phyloP scores from a whole-genome alignment of 2,329 filamentous ascomycete species.

The Verticillium albo-atrum region DNA sequence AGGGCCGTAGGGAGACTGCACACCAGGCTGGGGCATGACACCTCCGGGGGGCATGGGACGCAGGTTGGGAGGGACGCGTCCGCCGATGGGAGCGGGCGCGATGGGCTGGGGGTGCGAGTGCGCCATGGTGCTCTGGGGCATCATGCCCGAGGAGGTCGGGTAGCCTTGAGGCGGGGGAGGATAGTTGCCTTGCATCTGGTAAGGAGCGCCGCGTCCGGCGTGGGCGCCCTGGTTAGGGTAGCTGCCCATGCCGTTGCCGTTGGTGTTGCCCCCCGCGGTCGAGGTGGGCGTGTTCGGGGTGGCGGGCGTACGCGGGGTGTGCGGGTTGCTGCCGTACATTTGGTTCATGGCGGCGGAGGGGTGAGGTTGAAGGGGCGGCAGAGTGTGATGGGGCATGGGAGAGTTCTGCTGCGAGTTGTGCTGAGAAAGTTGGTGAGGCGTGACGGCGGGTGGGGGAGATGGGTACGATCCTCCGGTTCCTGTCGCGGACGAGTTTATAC shows the following conservation, averaged over 20 bases:
- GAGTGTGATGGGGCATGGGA: slow-evolving; percentile 38
- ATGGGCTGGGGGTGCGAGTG: slow-evolving; percentile 72
- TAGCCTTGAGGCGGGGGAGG: slow-evolving; percentile 51
- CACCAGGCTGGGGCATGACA: slow-evolving; percentile 53
- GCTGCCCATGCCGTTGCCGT: slow-evolving; percentile 50
- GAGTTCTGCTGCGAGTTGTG: slow-evolving; percentile 22
- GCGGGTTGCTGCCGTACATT: slow-evolving; percentile 55
- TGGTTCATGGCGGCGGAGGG: slow-evolving; percentile 41
- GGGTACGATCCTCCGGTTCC: slow-evolving; percentile 38
- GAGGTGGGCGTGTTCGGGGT: slow-evolving; percentile 59
- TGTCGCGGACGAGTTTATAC: slow-evolving; percentile 49
- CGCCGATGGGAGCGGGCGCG: slow-evolving; percentile 62
- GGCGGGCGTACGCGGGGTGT: slow-evolving; percentile 59
- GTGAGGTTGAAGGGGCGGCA: slow-evolving; percentile 50
- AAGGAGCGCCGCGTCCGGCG: slow-evolving; percentile 42
- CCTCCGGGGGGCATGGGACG: slow-evolving; percentile 69
- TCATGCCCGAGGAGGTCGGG: slow-evolving; percentile 53
- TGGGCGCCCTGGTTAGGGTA: slow-evolving; percentile 46
- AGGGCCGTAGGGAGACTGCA: slow-evolving; percentile 57
- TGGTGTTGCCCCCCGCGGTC: slow-evolving; percentile 55
- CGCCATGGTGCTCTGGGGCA: slow-evolving; percentile 62
- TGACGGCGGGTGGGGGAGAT: slow-evolving; percentile 42
- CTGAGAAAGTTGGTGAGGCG: slow-evolving; percentile 47
- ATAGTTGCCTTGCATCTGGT: slow-evolving; percentile 53
- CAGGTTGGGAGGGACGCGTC: slow-evolving; percentile 53